Conservation (phyloP, 768 basidiomycete genomes). For the Panaeolus cyanescens region DNA sequence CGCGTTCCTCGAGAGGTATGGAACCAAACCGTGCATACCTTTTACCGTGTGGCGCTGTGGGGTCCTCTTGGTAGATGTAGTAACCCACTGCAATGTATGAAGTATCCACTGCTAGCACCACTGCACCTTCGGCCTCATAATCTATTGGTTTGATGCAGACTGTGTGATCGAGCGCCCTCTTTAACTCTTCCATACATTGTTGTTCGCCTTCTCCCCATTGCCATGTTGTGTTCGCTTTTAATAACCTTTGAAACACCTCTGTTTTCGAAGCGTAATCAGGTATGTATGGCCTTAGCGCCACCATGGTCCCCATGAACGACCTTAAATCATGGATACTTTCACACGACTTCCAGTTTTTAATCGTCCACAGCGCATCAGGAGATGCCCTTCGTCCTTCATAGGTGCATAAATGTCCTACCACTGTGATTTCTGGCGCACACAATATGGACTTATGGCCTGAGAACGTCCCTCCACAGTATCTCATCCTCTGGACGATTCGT, state of each 20-base stretch:
- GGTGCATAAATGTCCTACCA: slow-evolving; percentile 30
- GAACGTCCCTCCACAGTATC: slow-evolving; percentile 20
- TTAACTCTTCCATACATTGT: slow-evolving; percentile 9
- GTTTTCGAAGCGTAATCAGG: too few species aligned
- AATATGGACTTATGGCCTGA: slow-evolving; percentile 28
- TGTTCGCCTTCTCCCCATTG: slow-evolving; percentile 7
- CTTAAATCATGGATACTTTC: too few species aligned
- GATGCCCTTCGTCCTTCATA: slow-evolving; percentile 23
- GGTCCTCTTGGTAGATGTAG: slow-evolving; percentile 35
- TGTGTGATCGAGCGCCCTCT: slow-evolving; percentile 7
- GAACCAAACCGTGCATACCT: too few species aligned
- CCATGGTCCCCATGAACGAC: too few species aligned
- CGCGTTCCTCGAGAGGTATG: too few species aligned
- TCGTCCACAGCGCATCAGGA: not conserved
- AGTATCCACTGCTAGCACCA: slow-evolving; percentile 39
- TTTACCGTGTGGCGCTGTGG: slow-evolving; percentile 14
- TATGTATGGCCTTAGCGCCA: too few species aligned
- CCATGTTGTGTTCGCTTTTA: slow-evolving; percentile 22
- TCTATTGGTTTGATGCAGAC: slow-evolving; percentile 21
- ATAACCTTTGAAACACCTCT: too few species aligned
- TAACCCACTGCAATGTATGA: too few species aligned
- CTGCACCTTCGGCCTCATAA: slow-evolving; percentile 14
- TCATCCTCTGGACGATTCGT: too few species aligned
- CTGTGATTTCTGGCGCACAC: not conserved
- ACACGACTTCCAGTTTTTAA: too few species aligned